These are phyloP conservation scores for Rhodotorula diobovata DNA, from an alignment of 768 basidiomycete species.

Conservation along the genomic window DNA sequence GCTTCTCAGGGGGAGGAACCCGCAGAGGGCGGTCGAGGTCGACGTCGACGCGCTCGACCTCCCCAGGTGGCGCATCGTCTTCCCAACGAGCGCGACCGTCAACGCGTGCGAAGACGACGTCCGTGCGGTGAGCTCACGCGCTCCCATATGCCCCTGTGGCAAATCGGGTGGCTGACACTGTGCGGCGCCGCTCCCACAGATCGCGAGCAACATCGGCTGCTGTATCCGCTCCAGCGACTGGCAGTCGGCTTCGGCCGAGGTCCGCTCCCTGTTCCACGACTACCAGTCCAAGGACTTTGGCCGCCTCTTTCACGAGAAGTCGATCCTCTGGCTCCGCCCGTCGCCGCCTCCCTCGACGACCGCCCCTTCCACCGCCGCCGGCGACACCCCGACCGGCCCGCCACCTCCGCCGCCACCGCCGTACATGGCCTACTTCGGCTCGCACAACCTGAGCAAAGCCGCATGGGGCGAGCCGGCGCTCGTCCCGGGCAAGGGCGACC, in stretches of 20 bases:
- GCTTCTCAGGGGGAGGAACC: neutral
- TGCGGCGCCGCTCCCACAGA: neutral
- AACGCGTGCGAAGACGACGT: constrained; percentile 2
- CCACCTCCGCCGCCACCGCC: neutral
- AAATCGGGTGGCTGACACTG: too few species aligned
- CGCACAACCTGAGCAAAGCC: constrained; percentile 24
- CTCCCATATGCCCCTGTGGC: neutral
- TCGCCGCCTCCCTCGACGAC: neutral
- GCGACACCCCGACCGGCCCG: too few species aligned
- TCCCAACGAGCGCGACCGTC: constrained; percentile 19
- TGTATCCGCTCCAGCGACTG: neutral
- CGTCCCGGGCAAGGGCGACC: neutral
- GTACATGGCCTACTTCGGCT: constrained; percentile 19
- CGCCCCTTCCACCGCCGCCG: too few species aligned
- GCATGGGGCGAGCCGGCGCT: constrained; percentile 14
- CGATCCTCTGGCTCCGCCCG: constrained; percentile 2
- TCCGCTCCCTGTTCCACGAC: constrained; percentile 18
- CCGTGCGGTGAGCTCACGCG: neutral
- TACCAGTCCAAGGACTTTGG: constrained; percentile 30
- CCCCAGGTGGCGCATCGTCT: constrained; percentile 24
- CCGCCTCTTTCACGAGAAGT: constrained; percentile 34
- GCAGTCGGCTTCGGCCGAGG: neutral
- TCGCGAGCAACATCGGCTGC: constrained; percentile 24
- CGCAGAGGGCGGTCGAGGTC: neutral
- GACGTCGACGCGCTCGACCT: neutral